phyloP scores from a whole-genome alignment of 306 rosid species.

The Casuarina cunninghamiana region DNA sequence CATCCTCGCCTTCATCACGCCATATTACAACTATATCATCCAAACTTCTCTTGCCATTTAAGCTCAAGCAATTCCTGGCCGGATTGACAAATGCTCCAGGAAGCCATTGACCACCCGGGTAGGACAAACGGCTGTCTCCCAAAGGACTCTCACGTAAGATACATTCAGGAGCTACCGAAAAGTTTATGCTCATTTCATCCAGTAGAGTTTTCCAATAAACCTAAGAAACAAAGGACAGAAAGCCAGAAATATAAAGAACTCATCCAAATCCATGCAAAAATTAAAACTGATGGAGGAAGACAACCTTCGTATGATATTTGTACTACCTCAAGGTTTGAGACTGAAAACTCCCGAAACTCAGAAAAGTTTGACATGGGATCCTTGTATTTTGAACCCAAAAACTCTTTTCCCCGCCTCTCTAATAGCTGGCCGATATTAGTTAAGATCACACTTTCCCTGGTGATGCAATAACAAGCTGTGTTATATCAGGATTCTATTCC shows the following conservation, averaged over 20 bases:
- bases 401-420: slow-evolving; percentile 67
- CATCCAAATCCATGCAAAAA: slow-evolving; percentile 9
- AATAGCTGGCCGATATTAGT: slow-evolving; percentile 76
- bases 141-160: slow-evolving; percentile 51
- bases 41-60: slow-evolving; percentile 58
- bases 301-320: slow-evolving; percentile 8
- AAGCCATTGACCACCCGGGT: slow-evolving; percentile 85
- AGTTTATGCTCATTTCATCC: slow-evolving; percentile 64
- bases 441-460: slow-evolving; percentile 52
- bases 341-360: slow-evolving; percentile 77
- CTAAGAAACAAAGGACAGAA: slow-evolving; percentile 41
- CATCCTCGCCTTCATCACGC: slow-evolving; percentile 80
- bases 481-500: slow-evolving; percentile 10
- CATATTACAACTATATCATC: slow-evolving; percentile 65
- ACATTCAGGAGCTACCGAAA: slow-evolving; percentile 67
- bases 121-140: slow-evolving; percentile 34
- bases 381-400: slow-evolving; percentile 68
- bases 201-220: slow-evolving; percentile 72
- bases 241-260: slow-evolving; percentile 18
- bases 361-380: slow-evolving; percentile 84
- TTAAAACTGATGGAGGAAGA: slow-evolving; percentile 1
- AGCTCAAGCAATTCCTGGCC: slow-evolving; percentile 68
- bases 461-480: slow-evolving; percentile 27
- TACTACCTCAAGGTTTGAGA: slow-evolving; percentile 73
- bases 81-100: slow-evolving; percentile 83